These are phyloP conservation scores for Didymella keratinophila DNA, from an alignment of 2,329 filamentous ascomycete species.

Conservation along the genomic window DNA sequence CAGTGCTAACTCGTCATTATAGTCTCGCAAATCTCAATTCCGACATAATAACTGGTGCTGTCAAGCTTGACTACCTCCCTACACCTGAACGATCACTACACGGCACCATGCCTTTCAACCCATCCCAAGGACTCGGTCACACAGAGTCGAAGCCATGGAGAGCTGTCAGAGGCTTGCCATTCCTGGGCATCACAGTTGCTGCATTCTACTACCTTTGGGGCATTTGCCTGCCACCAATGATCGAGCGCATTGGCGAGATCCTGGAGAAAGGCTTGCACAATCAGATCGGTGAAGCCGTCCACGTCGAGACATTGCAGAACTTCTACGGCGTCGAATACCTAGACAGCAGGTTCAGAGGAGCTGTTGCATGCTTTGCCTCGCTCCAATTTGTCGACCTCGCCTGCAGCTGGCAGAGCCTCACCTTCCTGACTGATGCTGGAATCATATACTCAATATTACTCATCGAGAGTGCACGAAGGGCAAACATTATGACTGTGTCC, in stretches of 20 bases:
- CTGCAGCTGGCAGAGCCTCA: conserved; percentile 24
- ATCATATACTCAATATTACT: conserved; percentile 23
- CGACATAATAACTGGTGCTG: conserved; percentile 21
- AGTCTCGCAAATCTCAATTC: conserved; percentile 16
- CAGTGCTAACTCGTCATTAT: background rate
- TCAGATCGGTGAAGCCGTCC: conserved; percentile 14
- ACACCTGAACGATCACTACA: conserved; percentile 19
- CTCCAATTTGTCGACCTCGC: conserved; percentile 23
- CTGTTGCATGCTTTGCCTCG: conserved; percentile 23
- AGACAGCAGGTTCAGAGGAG: conserved; percentile 19
- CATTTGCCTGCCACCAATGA: background rate
- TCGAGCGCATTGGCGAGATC: conserved; percentile 13
- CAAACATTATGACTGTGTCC: conserved; percentile 20
- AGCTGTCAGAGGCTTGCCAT: conserved; percentile 19
- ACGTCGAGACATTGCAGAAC: conserved; percentile 10
- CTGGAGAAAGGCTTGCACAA: conserved; percentile 16
- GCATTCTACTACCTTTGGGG: conserved; percentile 22
- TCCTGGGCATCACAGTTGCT: conserved; percentile 16
- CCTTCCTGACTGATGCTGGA: conserved; percentile 22
- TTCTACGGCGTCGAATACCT: conserved; percentile 24
- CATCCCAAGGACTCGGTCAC: conserved; percentile 24
- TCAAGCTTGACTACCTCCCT: conserved; percentile 22
- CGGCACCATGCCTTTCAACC: conserved; percentile 27
- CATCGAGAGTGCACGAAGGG: conserved; percentile 23
- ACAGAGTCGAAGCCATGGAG: conserved; percentile 23